A percentile compares a stretch with the other conserved stretches of the same genome.
phyloP scores from a whole-genome alignment of 306 rosid species.

The Fragaria ananassa region DNA sequence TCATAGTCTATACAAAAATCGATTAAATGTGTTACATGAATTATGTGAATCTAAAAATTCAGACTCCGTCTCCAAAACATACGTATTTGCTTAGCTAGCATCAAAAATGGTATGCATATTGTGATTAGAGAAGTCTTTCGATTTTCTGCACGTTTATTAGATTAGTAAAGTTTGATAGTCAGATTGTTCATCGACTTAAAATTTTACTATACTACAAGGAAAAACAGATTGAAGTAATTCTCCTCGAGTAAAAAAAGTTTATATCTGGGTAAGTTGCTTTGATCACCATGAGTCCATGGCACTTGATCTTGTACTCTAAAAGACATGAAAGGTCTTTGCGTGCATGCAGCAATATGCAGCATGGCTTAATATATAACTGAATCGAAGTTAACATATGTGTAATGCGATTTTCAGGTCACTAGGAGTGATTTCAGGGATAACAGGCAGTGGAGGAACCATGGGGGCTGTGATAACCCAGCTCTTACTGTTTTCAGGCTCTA shows the following conservation, averaged over 20 bases:
- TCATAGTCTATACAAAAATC: not conserved
- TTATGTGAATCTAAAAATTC: too few relatives aligned
- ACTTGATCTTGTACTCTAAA: not conserved
- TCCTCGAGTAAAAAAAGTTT: not conserved
- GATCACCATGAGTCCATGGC: not conserved
- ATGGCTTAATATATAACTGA: not conserved
- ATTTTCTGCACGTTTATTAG: not conserved
- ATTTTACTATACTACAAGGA: too few relatives aligned
- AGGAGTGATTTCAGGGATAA: conserved; percentile 65
- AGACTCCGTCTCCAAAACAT: too few relatives aligned
- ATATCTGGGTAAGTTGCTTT: not conserved
- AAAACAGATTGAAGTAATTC: too few relatives aligned
- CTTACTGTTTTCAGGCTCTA: conserved; percentile 42
- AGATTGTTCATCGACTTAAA: not conserved
- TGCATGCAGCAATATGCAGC: not conserved
- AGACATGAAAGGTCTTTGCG: not conserved
- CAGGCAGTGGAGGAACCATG: conserved; percentile 57
- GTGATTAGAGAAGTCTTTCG: not conserved
- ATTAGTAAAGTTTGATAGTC: not conserved
- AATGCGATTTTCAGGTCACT: conserved; percentile 42
- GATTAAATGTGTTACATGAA: too few relatives aligned
- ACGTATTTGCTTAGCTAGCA: too few relatives aligned
- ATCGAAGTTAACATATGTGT: not conserved
- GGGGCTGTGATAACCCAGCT: conserved; percentile 59
- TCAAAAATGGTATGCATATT: not conserved